Evolutionary conservation across 2,329 filamentous ascomycete genomes (phyloP).

Genomic region (Nothophaeocryptopus gaeumannii): DNA sequence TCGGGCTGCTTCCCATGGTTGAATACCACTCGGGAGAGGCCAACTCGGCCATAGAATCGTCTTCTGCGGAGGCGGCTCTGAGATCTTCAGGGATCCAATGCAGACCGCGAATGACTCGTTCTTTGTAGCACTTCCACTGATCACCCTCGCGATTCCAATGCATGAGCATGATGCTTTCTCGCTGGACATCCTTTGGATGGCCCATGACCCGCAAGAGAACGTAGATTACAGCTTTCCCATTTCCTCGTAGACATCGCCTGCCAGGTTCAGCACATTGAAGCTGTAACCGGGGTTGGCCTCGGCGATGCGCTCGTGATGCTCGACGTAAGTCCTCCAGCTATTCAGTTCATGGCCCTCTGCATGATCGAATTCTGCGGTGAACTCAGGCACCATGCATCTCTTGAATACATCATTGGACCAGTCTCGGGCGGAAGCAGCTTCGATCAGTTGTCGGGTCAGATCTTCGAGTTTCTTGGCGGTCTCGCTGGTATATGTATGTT

Average conservation of each 20-base stretch:
- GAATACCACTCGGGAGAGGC: too few species aligned
- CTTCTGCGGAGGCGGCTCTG: neutral
- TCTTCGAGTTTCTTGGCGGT: conserved; percentile 6
- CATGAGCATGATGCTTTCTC: conserved; percentile 18
- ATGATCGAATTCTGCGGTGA: conserved; percentile 17
- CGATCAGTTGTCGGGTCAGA: conserved; percentile 4
- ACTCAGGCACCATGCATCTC: conserved; percentile 6
- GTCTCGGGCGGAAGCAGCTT: conserved; percentile 9
- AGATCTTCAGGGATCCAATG: conserved; percentile 9
- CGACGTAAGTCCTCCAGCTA: conserved; percentile 13
- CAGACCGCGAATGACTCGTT: conserved; percentile 17
- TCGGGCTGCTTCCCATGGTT: too few species aligned
- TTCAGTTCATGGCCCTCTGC: conserved; percentile 4
- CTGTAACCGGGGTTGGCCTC: conserved; percentile 12
- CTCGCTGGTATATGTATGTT: conserved; percentile 10
- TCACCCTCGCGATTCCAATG: conserved; percentile 8
- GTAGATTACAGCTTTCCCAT: conserved; percentile 13
- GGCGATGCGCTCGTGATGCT: conserved; percentile 8
- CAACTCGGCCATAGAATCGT: neutral
- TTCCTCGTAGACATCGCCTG: conserved; percentile 15
- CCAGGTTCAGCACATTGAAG: conserved; percentile 13
- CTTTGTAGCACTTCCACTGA: conserved; percentile 14
- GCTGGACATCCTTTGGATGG: conserved; percentile 13
- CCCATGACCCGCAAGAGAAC: conserved; percentile 9
- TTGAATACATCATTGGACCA: conserved; percentile 8